phyloP scores from a whole-genome alignment of 169 alveolate species.

The Fabrea salina region DNA sequence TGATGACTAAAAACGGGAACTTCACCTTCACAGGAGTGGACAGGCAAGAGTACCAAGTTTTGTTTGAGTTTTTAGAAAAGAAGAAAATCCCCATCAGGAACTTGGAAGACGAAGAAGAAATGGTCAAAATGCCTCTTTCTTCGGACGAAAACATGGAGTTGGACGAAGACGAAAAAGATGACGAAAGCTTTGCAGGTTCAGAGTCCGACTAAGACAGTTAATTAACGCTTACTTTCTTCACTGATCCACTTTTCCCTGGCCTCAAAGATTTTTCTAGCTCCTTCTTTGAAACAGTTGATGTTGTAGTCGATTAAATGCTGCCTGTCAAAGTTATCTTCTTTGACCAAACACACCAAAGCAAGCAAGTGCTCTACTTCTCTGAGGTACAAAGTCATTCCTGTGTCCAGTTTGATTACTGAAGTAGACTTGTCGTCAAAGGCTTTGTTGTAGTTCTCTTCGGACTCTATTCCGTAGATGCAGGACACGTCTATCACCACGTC shows the following conservation, averaged over 20 bases:
- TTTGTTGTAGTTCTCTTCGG: conserved; percentile 51
- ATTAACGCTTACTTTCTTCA: conserved; percentile 5
- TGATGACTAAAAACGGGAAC: conserved; percentile 83
- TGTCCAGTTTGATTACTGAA: conserved; percentile 66
- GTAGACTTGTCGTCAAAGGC: conserved; percentile 68
- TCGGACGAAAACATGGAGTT: conserved; percentile 71
- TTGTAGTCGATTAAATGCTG: conserved; percentile 80
- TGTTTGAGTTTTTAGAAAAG: conserved; percentile 68
- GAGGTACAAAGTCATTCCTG: conserved; percentile 73
- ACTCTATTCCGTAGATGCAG: conserved; percentile 75
- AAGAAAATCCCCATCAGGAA: conserved; percentile 80
- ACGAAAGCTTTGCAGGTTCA: conserved; percentile 69
- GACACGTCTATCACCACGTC: conserved; percentile 88
- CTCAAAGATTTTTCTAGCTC: background rate
- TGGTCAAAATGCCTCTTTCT: conserved; percentile 76
- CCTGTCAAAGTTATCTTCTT: conserved; percentile 82
- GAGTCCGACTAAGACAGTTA: conserved; percentile 28
- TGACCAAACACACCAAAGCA: conserved; percentile 78
- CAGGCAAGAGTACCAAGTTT: conserved; percentile 83
- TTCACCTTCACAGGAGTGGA: conserved; percentile 93
- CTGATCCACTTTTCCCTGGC: background rate
- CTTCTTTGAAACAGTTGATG: conserved; percentile 39
- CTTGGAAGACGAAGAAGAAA: conserved; percentile 60
- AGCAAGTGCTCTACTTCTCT: conserved; percentile 76
- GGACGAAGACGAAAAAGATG: conserved; percentile 86